Conservation (phyloP, 148 eudicot species). For the Amaranthus cruentus region DNA sequence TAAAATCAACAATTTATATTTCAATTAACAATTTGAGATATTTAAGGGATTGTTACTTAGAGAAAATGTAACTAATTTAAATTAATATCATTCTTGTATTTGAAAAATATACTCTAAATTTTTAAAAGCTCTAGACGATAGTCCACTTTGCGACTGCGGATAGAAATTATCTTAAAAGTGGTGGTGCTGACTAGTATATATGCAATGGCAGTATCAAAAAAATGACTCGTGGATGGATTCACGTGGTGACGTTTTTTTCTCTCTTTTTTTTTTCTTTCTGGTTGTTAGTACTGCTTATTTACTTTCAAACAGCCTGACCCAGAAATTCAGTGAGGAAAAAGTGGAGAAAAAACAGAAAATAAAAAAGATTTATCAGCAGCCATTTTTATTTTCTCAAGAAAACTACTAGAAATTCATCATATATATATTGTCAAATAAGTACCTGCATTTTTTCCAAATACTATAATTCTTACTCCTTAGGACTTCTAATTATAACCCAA, state of each 20-base stretch:
- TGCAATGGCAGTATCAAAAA: constrained; percentile 19
- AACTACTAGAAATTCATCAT: constrained; percentile 5
- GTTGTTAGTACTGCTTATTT: not conserved
- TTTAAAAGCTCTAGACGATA: too few species aligned
- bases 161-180: not conserved
- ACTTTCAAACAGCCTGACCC: constrained; percentile 23
- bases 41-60: too few species aligned
- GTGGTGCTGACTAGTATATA: not conserved
- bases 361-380: constrained; percentile 8
- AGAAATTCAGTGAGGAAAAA: constrained; percentile 19
- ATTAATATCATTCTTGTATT: too few species aligned
- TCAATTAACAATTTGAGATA: too few species aligned
- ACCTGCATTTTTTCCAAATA: constrained; percentile 13
- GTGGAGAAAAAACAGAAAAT: not conserved
- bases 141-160: too few species aligned
- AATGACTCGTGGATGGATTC: constrained; percentile 13
- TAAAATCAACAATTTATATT: too few species aligned
- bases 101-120: too few species aligned
- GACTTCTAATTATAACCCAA: constrained; percentile 8
- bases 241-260: constrained; percentile 28
- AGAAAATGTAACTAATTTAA: too few species aligned
- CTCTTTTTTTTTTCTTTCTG: not conserved
- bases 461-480: constrained; percentile 2
- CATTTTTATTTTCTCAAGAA: constrained; percentile 22
- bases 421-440: constrained; percentile 15